Evolutionary conservation across 176 grass and related monocot species (phyloP).

Genomic region (Hsuehochloa calcarea): DNA sequence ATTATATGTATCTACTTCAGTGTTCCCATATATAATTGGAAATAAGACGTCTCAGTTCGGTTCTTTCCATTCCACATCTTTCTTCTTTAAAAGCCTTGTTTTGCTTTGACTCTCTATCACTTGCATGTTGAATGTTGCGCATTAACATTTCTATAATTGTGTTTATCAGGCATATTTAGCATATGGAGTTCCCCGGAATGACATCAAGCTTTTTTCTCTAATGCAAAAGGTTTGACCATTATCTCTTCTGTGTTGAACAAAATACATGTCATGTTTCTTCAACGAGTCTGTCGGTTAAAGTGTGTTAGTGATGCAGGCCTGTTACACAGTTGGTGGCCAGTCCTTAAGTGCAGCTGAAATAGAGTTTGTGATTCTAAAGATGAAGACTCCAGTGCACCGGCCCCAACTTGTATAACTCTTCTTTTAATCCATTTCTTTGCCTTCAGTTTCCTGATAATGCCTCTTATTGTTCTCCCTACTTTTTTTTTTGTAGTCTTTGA

Average conservation of each 20-base stretch:
- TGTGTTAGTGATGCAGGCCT: constrained; percentile 52
- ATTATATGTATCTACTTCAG: constrained; percentile 16
- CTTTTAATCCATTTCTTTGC: constrained; percentile 9
- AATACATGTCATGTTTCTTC: constrained; percentile 2
- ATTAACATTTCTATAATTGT: constrained; percentile 4
- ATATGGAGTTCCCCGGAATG: constrained; percentile 87
- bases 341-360: constrained; percentile 96
- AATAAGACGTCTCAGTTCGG: neutral
- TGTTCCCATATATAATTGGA: constrained; percentile 20
- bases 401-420: constrained; percentile 71
- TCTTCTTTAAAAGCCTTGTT: neutral
- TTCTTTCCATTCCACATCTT: neutral
- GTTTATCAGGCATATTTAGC: constrained; percentile 87
- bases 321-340: constrained; percentile 85
- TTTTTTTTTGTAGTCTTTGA: constrained; percentile 61
- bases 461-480: constrained; percentile 38
- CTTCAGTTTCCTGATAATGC: constrained; percentile 1
- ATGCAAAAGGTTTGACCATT: constrained; percentile 85
- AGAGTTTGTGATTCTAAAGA: constrained; percentile 89
- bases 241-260: constrained; percentile 25
- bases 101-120: constrained; percentile 1
- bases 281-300: constrained; percentile 14
- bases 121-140: neutral
- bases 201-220: constrained; percentile 95
- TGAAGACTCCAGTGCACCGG: constrained; percentile 78